Evolutionary conservation across 2,329 filamentous ascomycete genomes (phyloP), one percentile per base, ranked within the genome.

Genomic region (Alternaria infectoria): DNA sequence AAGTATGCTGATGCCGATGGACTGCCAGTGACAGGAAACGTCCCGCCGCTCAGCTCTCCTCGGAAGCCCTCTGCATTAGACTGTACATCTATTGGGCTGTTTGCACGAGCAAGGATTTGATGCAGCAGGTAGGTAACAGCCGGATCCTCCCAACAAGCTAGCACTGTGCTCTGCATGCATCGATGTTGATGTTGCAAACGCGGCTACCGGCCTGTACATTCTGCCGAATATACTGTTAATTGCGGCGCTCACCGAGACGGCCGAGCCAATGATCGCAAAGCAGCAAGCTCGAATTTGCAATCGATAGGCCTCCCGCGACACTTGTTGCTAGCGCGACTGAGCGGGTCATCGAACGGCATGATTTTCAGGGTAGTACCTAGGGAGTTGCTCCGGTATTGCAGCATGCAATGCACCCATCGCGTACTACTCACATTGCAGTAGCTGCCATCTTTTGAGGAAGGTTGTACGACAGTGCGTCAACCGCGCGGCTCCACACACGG

Each of bases 401-500:
- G 54, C 8, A 57, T 57, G 61, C 64, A 61, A 57, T 57, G 52
- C 52, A 61, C 21, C 51, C 19, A 30, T 45, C 36, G 23, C 61
- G 57, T 49, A 43, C 28, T 54, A 36, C 40, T 30, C 30, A 36
- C 26, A 44, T 28, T 50, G 36, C 54, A 61, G 46, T 57, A 51
- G 47, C 44, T 19, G 32, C 15, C 26, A 21, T 30, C 32, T 23
- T 44, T 59, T 54, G 25, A 17, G 54, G 59, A 62, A 62, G 26
- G 28, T 54, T 54, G 30, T 49, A 25, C 44, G 45, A 59, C 40
- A 59, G 28, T 28, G 36, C 62, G 54, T 50, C 61, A 66, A 45
- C 61, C 64, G 64, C 64, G 62, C 62, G 62, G 59, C 54, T 65
- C 58, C 50, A 54, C 26, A 61, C 54, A 57, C 62, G 62, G 62